Evolutionary conservation across 768 basidiomycete species (phyloP).

Genomic region (Melanogaster broomeanus): DNA sequence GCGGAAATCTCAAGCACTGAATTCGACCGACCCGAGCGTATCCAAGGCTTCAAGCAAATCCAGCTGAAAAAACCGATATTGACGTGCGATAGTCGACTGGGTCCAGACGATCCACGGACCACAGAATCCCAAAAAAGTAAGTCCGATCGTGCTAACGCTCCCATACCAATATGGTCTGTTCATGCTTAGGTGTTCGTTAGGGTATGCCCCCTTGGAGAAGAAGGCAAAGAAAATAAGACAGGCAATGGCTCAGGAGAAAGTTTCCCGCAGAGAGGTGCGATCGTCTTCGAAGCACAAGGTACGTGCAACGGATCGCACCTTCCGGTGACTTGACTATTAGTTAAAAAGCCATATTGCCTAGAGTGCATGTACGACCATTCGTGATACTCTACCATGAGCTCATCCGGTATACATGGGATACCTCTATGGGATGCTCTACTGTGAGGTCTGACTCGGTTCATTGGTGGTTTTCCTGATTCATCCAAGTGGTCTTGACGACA

Average conservation of each 20-base stretch:
- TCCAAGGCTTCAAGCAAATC: constrained; percentile 35
- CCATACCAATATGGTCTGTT: constrained; percentile 11
- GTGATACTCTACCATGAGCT: too few species aligned
- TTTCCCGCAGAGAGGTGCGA: constrained; percentile 40
- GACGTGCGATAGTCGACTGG: constrained; percentile 52
- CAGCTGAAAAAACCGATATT: neutral
- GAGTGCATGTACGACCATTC: constrained; percentile 54
- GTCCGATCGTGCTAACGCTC: constrained; percentile 16
- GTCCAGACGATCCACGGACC: constrained; percentile 55
- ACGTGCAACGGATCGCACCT: neutral
- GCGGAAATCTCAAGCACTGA: too few species aligned
- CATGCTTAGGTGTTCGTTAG: constrained; percentile 15
- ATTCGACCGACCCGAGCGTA: too few species aligned
- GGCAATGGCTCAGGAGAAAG: constrained; percentile 51
- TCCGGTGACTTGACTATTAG: constrained; percentile 28
- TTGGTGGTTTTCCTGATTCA: neutral
- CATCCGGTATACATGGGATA: too few species aligned
- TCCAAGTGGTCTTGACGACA: constrained; percentile 64
- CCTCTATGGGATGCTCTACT: constrained; percentile 64
- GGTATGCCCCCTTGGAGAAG: constrained; percentile 41
- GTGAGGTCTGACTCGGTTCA: constrained; percentile 35
- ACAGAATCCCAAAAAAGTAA: constrained; percentile 70
- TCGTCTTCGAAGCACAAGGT: constrained; percentile 41
- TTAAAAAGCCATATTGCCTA: constrained; percentile 51
- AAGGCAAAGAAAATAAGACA: constrained; percentile 51